Evolutionary conservation across 23 red algal species (phyloP).

Genomic region (Chondrus crispus): DNA sequence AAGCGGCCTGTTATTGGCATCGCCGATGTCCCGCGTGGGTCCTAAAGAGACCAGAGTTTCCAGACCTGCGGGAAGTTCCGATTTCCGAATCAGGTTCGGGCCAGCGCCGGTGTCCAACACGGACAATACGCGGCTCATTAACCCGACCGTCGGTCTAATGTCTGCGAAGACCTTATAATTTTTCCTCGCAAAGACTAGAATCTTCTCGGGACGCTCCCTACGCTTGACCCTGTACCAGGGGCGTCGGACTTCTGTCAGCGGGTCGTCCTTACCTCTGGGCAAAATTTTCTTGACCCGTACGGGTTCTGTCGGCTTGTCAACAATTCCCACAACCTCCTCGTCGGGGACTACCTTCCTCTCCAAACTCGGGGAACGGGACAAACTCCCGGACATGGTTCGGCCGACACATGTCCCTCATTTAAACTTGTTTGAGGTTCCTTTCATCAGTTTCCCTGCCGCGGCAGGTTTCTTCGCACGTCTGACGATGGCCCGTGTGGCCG

Average conservation of each 20-base stretch:
- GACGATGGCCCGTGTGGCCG: too few species aligned
- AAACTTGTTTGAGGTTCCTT: too few species aligned
- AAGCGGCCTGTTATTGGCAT: slow-evolving; percentile 12
- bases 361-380: too few species aligned
- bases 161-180: background rate
- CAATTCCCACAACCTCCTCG: too few species aligned
- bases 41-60: background rate
- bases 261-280: background rate
- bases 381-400: too few species aligned
- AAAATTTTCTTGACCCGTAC: too few species aligned
- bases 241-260: background rate
- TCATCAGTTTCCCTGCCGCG: too few species aligned
- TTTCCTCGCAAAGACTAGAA: background rate
- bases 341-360: too few species aligned
- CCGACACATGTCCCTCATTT: too few species aligned
- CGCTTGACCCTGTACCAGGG: background rate
- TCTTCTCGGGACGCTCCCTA: background rate
- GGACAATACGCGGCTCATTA: background rate
- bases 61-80: background rate
- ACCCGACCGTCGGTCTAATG: background rate
- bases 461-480: too few species aligned
- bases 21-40: background rate
- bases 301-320: too few species aligned
- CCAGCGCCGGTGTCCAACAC: background rate
- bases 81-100: background rate